These are phyloP conservation scores for Flaveria floridana DNA, from an alignment of 140 eudicot species.

Conservation along the genomic window DNA sequence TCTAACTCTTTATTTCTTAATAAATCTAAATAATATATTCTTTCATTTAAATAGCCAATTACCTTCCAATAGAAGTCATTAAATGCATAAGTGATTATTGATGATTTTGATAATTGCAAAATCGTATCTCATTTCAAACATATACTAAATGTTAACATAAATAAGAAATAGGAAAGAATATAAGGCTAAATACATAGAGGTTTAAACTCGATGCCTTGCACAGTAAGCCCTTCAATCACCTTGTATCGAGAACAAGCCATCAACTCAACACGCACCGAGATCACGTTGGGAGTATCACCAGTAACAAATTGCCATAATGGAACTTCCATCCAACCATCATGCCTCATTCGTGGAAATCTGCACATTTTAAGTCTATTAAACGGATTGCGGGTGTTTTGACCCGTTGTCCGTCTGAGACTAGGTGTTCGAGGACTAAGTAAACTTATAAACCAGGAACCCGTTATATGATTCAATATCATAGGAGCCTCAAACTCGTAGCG, in stretches of 20 bases:
- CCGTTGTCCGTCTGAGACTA: not conserved
- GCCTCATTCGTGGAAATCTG: not conserved
- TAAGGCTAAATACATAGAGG: not conserved
- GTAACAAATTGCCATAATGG: not conserved
- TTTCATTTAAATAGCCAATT: too few species aligned
- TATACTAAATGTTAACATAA: too few species aligned
- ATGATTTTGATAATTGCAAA: too few species aligned
- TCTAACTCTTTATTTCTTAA: too few species aligned
- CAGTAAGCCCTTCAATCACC: not conserved
- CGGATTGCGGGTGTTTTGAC: not conserved
- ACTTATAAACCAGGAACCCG: not conserved
- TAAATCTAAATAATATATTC: too few species aligned
- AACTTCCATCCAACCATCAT: slow-evolving; percentile 22
- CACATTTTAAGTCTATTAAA: not conserved
- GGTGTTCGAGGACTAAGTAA: not conserved
- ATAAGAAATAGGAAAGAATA: too few species aligned
- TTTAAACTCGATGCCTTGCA: not conserved
- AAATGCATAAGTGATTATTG: too few species aligned
- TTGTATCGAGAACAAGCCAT: not conserved
- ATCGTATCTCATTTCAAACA: too few species aligned
- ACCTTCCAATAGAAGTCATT: too few species aligned
- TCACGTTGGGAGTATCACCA: not conserved
- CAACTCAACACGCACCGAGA: not conserved
- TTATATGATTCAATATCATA: not conserved
- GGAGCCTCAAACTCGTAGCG: not conserved